Conservation (phyloP, 805 yeast species). For the Candida xyloterini region DNA sequence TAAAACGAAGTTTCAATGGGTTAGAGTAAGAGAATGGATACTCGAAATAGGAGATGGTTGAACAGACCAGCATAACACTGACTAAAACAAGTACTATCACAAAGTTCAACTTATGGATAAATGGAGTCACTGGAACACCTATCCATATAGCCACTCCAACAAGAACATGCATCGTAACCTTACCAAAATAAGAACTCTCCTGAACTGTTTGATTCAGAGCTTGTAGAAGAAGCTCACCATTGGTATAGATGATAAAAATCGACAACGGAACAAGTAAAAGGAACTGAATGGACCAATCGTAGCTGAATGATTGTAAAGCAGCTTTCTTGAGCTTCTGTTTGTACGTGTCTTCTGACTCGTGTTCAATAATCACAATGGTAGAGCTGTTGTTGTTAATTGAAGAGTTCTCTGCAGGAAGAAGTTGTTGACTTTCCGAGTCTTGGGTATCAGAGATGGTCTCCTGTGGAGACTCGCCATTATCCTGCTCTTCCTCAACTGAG, state of each 20-base stretch:
- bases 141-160: slow-evolving; percentile 36
- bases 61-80: slow-evolving; percentile 37
- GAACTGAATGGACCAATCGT: slow-evolving; percentile 82
- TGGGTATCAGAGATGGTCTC: slow-evolving; percentile 4
- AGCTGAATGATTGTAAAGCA: slow-evolving; percentile 48
- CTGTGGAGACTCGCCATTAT: slow-evolving; percentile 6
- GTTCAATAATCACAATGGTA: slow-evolving; percentile 25
- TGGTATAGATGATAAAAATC: slow-evolving; percentile 49
- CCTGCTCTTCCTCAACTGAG: slow-evolving; percentile 17
- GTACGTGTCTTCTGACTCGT: slow-evolving; percentile 27
- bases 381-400: slow-evolving; percentile 7
- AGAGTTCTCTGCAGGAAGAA: slow-evolving; percentile 12
- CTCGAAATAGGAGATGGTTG: slow-evolving; percentile 36
- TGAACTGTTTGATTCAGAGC: slow-evolving; percentile 70
- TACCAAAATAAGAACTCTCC: slow-evolving; percentile 52
- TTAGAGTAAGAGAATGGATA: slow-evolving; percentile 57
- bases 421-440: slow-evolving; percentile 25
- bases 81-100: slow-evolving; percentile 44
- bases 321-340: slow-evolving; percentile 27
- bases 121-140: slow-evolving; percentile 58
- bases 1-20: slow-evolving; percentile 72
- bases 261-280: slow-evolving; percentile 64
- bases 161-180: slow-evolving; percentile 35
- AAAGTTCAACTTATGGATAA: slow-evolving; percentile 63
- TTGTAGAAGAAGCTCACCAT: slow-evolving; percentile 55